Evolutionary conservation across 164 flowering plant genomes (phyloP).

Genomic region (Annona cherimola): DNA sequence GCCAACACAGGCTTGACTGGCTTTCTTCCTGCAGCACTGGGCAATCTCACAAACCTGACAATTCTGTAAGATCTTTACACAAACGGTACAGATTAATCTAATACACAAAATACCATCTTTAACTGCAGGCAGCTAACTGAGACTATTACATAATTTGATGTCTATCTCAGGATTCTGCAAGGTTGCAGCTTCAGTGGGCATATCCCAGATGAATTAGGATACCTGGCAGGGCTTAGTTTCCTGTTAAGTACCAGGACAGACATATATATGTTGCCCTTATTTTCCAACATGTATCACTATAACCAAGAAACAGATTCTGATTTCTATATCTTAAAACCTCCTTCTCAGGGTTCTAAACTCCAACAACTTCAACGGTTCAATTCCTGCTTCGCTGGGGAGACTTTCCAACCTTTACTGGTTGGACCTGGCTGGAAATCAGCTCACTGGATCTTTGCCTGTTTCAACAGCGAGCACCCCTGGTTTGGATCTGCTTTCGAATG

Average conservation of each 20-base stretch:
- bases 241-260: conserved; percentile 41
- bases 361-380: conserved; percentile 67
- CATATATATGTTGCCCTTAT: not conserved
- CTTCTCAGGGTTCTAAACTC: conserved; percentile 73
- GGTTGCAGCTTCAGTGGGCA: conserved; percentile 76
- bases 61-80: conserved; percentile 67
- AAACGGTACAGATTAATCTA: too few relatives aligned
- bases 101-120: too few relatives aligned
- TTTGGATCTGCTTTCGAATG: conserved; percentile 59
- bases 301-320: not conserved
- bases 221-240: conserved; percentile 58
- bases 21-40: conserved; percentile 54
- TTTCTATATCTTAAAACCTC: not conserved
- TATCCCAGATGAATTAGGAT: conserved; percentile 75
- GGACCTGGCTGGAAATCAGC: conserved; percentile 83
- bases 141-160: too few relatives aligned
- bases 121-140: too few relatives aligned
- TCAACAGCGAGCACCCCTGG: conserved; percentile 59
- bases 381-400: conserved; percentile 78
- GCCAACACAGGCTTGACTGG: conserved; percentile 70
- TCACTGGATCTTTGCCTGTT: conserved; percentile 68
- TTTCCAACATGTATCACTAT: not conserved
- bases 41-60: conserved; percentile 52
- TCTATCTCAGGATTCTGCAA: conserved; percentile 55
- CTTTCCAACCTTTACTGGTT: conserved; percentile 83